Evolutionary conservation across 2,329 filamentous ascomycete genomes (phyloP), one percentile per base, ranked within the genome.

Genomic region (Magnaporthiopsis incrustans): DNA sequence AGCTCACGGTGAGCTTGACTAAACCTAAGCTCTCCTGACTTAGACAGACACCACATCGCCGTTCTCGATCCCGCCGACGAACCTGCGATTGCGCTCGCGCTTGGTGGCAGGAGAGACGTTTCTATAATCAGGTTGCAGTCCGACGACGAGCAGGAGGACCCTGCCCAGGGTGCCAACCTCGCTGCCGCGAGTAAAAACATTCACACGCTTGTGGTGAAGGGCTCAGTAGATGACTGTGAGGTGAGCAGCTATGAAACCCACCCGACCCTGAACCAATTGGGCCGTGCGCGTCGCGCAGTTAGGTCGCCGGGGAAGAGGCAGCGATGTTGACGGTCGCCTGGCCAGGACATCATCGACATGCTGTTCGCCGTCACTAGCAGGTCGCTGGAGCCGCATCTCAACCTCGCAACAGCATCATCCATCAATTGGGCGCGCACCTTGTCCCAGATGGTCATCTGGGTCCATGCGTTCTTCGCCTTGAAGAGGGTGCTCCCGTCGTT

Each of bases 401-500:
- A 53, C 44, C 44, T 53, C 10, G 44, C 22, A 8, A 53, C 44
- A 8, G 44, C 44, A 6, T 53, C 44, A 5, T 58, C 57, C 25
- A 15, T 58, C 57, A 26, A 18, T 25, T 58, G 27, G 57, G 57
- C 57, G 25, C 25, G 57, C 25, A 58, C 15, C 26, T 10, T 58
- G 2, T 27, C 57, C 7, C 57, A 58, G 25, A 58, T 58, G 25
- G 25, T 58, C 27, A 26, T 58, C 57, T 58, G 57, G 25, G 15
- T 27, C 57, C 57, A 58, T 27, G 27, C 57, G 5, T 58, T 27
- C 57, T 58, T 58, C 57, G 22, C 57, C n/a, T 26, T 58, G 14
- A 27, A 26, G 57, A 58, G 27, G 57, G 57, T 53, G 44, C 44
- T 18, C 10, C 59, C 59, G 14, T 60, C 59, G 11, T 60, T 60